phyloP scores from a whole-genome alignment of 1,284 basidiomycete genomes.

The Cutaneotrichosporon sp. region DNA sequence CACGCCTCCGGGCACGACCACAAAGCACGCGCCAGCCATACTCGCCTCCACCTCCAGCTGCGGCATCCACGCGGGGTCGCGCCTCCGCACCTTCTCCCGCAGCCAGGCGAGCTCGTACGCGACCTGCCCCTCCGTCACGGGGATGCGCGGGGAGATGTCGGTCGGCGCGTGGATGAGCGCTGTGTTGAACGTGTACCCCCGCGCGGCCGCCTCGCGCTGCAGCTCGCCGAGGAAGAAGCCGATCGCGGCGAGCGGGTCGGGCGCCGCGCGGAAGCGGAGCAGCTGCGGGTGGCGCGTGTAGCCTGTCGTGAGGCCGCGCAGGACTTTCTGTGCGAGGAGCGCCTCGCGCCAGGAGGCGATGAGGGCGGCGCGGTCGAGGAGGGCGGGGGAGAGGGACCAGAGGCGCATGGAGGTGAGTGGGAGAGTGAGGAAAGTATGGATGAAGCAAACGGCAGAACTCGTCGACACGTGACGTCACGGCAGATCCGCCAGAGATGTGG shows the following conservation, averaged over 20 bases:
- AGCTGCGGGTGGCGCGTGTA: constrained; percentile 16
- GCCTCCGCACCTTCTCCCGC: constrained; percentile 6
- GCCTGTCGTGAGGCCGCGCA: constrained; percentile 12
- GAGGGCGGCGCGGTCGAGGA: constrained; percentile 12
- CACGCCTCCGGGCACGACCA: constrained; percentile 8
- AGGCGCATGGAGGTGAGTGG: too few species aligned
- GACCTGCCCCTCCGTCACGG: constrained; percentile 9
- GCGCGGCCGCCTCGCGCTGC: constrained; percentile 5
- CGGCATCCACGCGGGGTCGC: constrained; percentile 5
- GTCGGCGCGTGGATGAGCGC: constrained; percentile 3
- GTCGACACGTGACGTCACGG: too few species aligned
- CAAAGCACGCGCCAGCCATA: not conserved
- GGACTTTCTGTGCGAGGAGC: constrained; percentile 15
- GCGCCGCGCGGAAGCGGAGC: constrained; percentile 4
- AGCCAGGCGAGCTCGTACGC: constrained; percentile 13
- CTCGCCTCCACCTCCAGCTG: not conserved
- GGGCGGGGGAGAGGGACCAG: constrained; percentile 15
- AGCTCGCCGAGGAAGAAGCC: constrained; percentile 12
- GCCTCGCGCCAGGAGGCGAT: constrained; percentile 16
- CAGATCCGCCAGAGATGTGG: too few species aligned
- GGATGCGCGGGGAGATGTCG: not conserved
- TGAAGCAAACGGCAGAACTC: too few species aligned
- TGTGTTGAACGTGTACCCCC: constrained; percentile 12
- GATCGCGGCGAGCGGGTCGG: constrained; percentile 12
- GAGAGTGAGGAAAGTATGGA: too few species aligned